Evolutionary conservation across 2,329 filamentous ascomycete species (phyloP), one percentile per base, ranked within the genome.

Genomic region (Knufia petricola): DNA sequence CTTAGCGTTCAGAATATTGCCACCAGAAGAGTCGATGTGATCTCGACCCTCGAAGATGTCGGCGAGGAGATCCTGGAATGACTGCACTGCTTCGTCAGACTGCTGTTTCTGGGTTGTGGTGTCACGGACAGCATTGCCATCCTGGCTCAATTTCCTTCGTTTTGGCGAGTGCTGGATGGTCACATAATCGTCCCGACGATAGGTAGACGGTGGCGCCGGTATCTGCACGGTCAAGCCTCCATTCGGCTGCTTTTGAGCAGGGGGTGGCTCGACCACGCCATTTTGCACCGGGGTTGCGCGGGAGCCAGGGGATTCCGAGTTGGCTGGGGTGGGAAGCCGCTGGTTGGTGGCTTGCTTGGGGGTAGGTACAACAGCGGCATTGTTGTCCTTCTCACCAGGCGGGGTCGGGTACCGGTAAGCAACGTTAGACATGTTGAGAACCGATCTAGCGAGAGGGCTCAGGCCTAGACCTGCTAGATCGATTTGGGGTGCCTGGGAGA

Each of bases 1-100:
- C 30, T 75, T 67, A 34, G 59, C 48, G n/a, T 65, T 56, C 15
- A 58, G 53, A 50, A 58, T 55, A 41, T 63, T 64, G 19, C 69
- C 70, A 4, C 61, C 77, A 64, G 75, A 79, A 53, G 66, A 73
- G 65, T 74, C 81, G 50, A 73, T 72, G 62, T 79, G 77, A 58
- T 88, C 82, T 60, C 94, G 87, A 3, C 84, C 84, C 54, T 85
- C 77, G 56, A 89, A 87, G 13, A 95, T 75, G 20, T 82, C 79
- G 46, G 79, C 73, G 2, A 94, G 70, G 41, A 88, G 75, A 31
- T 77, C 76, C 49, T 84, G 77, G 40, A 10, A 98, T 69, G 48
- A 82, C 80, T 46, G 82, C 70, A 39, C 89, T 37, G 86, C 84
- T 9, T 79, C 75, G 58, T 95, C 82, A 3, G 84, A 85, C 59